phyloP scores from a whole-genome alignment of 192 early-diverging fungal species.

The Umbelopsis ramanniana region DNA sequence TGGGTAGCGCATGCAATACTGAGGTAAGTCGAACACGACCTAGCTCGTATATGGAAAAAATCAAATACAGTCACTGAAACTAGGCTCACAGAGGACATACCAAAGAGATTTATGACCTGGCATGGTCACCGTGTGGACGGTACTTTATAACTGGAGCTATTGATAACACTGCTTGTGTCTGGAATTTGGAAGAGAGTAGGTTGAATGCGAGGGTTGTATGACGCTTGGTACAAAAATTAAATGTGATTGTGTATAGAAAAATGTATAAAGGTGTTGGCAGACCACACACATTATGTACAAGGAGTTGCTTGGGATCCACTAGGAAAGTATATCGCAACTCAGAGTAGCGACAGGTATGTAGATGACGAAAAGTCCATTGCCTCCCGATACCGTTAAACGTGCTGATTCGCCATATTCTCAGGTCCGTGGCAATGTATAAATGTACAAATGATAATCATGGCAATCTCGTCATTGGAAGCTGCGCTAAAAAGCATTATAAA shows the following conservation, averaged over 20 bases:
- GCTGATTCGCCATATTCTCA: not conserved
- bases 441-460: slow-evolving; percentile 19
- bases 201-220: not conserved
- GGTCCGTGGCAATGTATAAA: slow-evolving; percentile 26
- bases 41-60: not conserved
- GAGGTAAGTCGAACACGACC: slow-evolving; percentile 43
- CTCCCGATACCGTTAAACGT: not conserved
- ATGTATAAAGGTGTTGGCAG: slow-evolving; percentile 74
- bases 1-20: slow-evolving; percentile 75
- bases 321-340: slow-evolving; percentile 84
- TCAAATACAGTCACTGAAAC: not conserved
- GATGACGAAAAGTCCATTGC: not conserved
- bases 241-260: slow-evolving; percentile 47
- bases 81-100: slow-evolving; percentile 61
- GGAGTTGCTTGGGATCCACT: slow-evolving; percentile 96
- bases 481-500: slow-evolving; percentile 20
- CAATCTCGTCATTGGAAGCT: slow-evolving; percentile 23
- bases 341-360: slow-evolving; percentile 87
- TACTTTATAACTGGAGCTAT: slow-evolving; percentile 86
- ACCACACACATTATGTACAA: slow-evolving; percentile 95
- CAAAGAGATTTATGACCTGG: slow-evolving; percentile 89
- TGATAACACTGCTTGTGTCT: slow-evolving; percentile 88
- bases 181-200: slow-evolving; percentile 76
- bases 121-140: slow-evolving; percentile 88
- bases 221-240: not conserved